Evolutionary conservation across 2,329 filamentous ascomycete species (phyloP), one percentile per base, ranked within the genome.

Genomic region (Cladosporium phlei): DNA sequence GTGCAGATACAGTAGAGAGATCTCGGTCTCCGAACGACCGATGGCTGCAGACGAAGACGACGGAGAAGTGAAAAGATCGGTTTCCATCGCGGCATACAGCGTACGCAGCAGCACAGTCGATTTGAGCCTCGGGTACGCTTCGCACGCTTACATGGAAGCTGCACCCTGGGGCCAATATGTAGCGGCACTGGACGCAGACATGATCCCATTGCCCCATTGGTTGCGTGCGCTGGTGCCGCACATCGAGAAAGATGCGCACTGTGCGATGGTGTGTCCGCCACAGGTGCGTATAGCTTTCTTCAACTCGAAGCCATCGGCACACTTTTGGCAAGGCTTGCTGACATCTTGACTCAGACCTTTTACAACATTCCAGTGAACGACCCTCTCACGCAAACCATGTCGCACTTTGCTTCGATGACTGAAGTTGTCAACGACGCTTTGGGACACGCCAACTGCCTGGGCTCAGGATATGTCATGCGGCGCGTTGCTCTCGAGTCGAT

Each of bases 181-280:
- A 59, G 80, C 79, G n/a, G 76, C 77, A 29, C 66, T 85, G 25
- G 81, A 85, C 58, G 80, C 80, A 16, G 81, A 85, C 58, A 84
- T 85, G 81, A 83, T 84, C 61, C 77, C 79, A 5, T 77, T 82
- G 59, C 69, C 68, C 42, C 66, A 76, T 37, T 83, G 79, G 78
- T 69, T 83, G 12, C 75, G 79, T 29, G 74, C 76, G 21, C 59
- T 79, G 12, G 62, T 82, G n/a, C 76, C 80, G 46, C 80, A 83
- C 57, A 61, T 82, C 32, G 42, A 45, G 8, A 12, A 19, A 7
- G 33, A 45, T 20, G 21, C 42, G 2, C 16, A 45, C 4, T 45
- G 42, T 16, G 42, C 42, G 12, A 45, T 45, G 42, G 42, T 45
- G 16, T 45, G 42, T 11, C 42, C 42, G 12, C 42, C 42, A 8